Conservation (phyloP, 345 rosid species). For the Leavenworthia alabamica region DNA sequence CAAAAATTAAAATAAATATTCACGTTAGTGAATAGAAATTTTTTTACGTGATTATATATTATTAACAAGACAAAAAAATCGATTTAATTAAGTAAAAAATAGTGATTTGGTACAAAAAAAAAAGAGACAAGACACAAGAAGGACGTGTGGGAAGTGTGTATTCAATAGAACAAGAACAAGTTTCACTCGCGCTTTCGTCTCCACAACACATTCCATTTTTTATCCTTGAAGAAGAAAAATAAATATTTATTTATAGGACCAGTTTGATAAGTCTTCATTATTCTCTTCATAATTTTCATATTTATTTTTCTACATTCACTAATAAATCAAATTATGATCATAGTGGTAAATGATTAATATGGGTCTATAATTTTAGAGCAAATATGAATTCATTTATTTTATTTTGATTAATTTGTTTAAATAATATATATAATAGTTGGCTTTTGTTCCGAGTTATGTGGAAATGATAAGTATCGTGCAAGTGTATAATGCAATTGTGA, state of each 20-base stretch:
- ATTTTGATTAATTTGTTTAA: neutral
- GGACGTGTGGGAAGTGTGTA: constrained; percentile 52
- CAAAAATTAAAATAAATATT: no score
- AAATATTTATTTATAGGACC: constrained; percentile 17
- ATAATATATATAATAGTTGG: neutral
- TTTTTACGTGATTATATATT: no score
- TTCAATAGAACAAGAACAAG: constrained; percentile 31
- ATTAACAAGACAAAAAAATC: no score
- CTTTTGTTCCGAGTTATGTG: constrained; percentile 18
- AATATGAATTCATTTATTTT: neutral
- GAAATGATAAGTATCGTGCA: constrained; percentile 19
- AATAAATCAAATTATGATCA: no score
- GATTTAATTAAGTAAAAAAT: neutral
- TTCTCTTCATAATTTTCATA: no score
- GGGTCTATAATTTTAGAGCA: no score
- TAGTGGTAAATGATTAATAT: no score
- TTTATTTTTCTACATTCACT: no score
- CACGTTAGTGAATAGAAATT: no score
- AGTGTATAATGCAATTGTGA: constrained; percentile 11
- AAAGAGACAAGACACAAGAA: constrained; percentile 23
- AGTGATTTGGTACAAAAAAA: constrained; percentile 7
- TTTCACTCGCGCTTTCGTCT: constrained; percentile 41
- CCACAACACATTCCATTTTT: constrained; percentile 39
- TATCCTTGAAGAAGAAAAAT: neutral
- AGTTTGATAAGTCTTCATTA: constrained; percentile 10